Evolutionary conservation across 2,329 filamentous ascomycete genomes (phyloP).

Genomic region (Mycosphaerella sp.): DNA sequence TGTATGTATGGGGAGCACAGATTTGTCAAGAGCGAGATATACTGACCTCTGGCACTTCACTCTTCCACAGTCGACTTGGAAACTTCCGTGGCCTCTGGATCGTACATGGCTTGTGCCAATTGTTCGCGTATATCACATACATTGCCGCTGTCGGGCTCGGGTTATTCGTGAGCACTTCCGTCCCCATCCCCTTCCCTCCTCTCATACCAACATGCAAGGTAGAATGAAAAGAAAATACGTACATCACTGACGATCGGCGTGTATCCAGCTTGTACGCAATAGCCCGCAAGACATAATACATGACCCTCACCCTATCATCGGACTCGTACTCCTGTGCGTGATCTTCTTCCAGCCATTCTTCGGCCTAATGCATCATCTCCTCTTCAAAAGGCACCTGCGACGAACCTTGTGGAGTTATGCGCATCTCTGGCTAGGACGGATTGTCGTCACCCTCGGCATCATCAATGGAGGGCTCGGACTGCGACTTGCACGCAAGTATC

Average conservation of each 20-base stretch:
- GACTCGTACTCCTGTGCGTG: slow-evolving; percentile 45
- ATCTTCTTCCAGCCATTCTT: slow-evolving; percentile 53
- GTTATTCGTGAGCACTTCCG: slow-evolving; percentile 33
- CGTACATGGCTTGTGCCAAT: slow-evolving; percentile 46
- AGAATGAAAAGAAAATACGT: too few species aligned
- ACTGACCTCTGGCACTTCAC: too few species aligned
- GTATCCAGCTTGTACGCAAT: slow-evolving; percentile 17
- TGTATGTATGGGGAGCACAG: neutral
- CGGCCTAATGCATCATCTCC: slow-evolving; percentile 48
- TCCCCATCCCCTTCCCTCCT: too few species aligned
- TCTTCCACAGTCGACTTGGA: slow-evolving; percentile 31
- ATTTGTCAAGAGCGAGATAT: too few species aligned
- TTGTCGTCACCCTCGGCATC: slow-evolving; percentile 48
- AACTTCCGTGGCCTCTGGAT: slow-evolving; percentile 42
- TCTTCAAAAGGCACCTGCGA: slow-evolving; percentile 45
- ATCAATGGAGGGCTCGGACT: slow-evolving; percentile 54
- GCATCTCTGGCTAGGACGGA: slow-evolving; percentile 52
- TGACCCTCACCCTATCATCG: slow-evolving; percentile 49
- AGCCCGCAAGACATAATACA: slow-evolving; percentile 26
- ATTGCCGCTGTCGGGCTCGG: slow-evolving; percentile 50
- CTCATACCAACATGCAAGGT: too few species aligned
- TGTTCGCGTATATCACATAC: slow-evolving; percentile 45
- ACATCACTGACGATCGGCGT: neutral
- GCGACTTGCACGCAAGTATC: slow-evolving; percentile 40
- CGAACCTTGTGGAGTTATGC: slow-evolving; percentile 45